phyloP scores from a whole-genome alignment of 179 eudicot genomes.

The Actinidia polygama region DNA sequence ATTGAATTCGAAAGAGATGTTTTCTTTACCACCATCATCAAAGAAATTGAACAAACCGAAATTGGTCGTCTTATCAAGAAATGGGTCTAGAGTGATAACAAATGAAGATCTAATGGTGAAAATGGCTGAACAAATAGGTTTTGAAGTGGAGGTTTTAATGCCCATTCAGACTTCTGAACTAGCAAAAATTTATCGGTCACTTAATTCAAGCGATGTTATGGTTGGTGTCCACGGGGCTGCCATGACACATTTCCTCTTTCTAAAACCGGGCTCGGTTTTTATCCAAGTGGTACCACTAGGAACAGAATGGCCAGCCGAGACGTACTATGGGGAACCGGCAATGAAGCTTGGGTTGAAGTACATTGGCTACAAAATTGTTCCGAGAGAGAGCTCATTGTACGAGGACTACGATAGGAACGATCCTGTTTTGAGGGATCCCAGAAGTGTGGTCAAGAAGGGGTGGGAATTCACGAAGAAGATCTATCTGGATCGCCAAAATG shows the following conservation, averaged over 20 bases:
- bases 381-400: constrained; percentile 82
- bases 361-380: constrained; percentile 61
- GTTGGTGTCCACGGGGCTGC: constrained; percentile 96
- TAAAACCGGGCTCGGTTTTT: constrained; percentile 58
- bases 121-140: constrained; percentile 70
- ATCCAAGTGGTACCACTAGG: constrained; percentile 86
- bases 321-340: constrained; percentile 81
- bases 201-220: constrained; percentile 77
- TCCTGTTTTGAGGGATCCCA: constrained; percentile 68
- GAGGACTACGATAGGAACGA: constrained; percentile 59
- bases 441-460: constrained; percentile 61
- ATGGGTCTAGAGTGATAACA: constrained; percentile 67
- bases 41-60: constrained; percentile 46
- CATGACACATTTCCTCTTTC: constrained; percentile 87
- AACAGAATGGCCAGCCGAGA: constrained; percentile 89
- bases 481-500: constrained; percentile 60
- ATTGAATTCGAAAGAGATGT: not conserved
- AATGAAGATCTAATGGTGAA: constrained; percentile 64
- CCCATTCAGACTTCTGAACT: constrained; percentile 62
- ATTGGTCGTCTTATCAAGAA: constrained; percentile 63
- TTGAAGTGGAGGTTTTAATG: constrained; percentile 55
- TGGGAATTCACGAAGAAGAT: constrained; percentile 80
- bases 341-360: constrained; percentile 73
- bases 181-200: constrained; percentile 57
- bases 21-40: constrained; percentile 28